These are phyloP conservation scores for Silene latifolia DNA, from an alignment of 148 eudicot species.

Conservation along the genomic window DNA sequence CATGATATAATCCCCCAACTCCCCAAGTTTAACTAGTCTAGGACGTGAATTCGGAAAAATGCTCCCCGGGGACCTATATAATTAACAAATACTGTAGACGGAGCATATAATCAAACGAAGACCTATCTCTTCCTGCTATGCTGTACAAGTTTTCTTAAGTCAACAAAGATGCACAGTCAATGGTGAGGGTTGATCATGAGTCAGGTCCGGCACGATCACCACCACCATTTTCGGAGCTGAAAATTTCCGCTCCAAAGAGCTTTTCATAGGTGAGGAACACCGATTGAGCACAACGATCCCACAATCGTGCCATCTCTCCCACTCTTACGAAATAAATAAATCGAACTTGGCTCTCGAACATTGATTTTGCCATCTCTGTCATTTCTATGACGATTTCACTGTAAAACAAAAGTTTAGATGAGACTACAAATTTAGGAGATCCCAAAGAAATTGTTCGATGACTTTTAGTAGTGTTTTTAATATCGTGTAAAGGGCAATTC, in stretches of 20 bases:
- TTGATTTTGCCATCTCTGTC: constrained; percentile 26
- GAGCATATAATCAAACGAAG: too few relatives aligned
- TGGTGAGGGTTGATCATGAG: constrained; percentile 5
- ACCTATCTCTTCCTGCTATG: too few relatives aligned
- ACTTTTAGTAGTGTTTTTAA: too few relatives aligned
- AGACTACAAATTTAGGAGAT: too few relatives aligned
- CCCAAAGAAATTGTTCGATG: too few relatives aligned
- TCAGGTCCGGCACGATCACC: constrained; percentile 27
- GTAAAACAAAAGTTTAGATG: not conserved
- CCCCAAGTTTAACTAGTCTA: too few relatives aligned
- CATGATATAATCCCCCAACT: too few relatives aligned
- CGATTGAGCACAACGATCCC: constrained; percentile 44
- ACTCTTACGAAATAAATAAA: constrained; percentile 33
- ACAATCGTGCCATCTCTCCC: constrained; percentile 38
- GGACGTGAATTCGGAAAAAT: too few relatives aligned
- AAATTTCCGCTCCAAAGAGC: constrained; percentile 29
- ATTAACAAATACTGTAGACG: too few relatives aligned
- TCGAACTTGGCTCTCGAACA: constrained; percentile 22
- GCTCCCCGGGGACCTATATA: too few relatives aligned
- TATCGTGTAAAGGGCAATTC: not conserved
- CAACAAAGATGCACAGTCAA: too few relatives aligned
- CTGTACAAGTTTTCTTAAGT: too few relatives aligned
- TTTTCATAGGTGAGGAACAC: constrained; percentile 33
- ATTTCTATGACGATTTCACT: constrained; percentile 22
- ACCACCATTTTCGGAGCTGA: constrained; percentile 37